These are phyloP conservation scores for Yamagishiella unicocca DNA, from an alignment of 139 green algal genomes.

Conservation along the genomic window DNA sequence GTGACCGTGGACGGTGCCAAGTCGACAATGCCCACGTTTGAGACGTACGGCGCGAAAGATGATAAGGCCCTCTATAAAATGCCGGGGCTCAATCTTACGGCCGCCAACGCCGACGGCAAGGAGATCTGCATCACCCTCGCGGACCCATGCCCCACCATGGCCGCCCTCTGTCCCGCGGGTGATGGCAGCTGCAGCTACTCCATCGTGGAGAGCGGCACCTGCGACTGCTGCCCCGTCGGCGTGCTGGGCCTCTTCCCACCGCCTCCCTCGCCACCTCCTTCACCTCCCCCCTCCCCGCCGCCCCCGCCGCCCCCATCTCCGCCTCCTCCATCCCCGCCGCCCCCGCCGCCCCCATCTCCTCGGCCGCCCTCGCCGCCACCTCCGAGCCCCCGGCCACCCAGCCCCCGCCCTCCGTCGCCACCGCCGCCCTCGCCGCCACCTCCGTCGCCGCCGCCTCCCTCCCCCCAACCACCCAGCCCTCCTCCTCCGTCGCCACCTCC, in stretches of 20 bases:
- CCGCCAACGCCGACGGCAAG: slow-evolving; percentile 14
- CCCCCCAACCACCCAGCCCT: background rate
- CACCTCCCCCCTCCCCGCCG: background rate
- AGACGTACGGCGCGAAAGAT: background rate
- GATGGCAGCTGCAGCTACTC: slow-evolving; percentile 44
- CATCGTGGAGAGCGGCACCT: slow-evolving; percentile 40
- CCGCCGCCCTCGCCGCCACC: background rate
- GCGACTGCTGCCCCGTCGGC: slow-evolving; percentile 52
- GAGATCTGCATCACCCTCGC: slow-evolving; percentile 45
- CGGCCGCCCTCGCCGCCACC: background rate
- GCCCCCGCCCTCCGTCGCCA: background rate
- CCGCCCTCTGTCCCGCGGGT: slow-evolving; percentile 11
- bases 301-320: background rate
- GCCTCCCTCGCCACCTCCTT: background rate
- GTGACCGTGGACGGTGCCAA: background rate
- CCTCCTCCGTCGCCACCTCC: slow-evolving; percentile 13
- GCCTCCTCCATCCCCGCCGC: background rate
- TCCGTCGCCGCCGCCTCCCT: background rate
- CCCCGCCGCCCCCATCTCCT: background rate
- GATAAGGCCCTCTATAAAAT: slow-evolving; percentile 22
- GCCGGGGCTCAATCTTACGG: slow-evolving; percentile 46
- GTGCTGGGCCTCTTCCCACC: slow-evolving; percentile 37
- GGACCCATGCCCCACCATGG: background rate
- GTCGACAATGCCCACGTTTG: background rate
- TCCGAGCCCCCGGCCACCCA: background rate